These are phyloP conservation scores for Aegilops umbellulata DNA, from an alignment of 176 grass and related monocot species.

Conservation along the genomic window DNA sequence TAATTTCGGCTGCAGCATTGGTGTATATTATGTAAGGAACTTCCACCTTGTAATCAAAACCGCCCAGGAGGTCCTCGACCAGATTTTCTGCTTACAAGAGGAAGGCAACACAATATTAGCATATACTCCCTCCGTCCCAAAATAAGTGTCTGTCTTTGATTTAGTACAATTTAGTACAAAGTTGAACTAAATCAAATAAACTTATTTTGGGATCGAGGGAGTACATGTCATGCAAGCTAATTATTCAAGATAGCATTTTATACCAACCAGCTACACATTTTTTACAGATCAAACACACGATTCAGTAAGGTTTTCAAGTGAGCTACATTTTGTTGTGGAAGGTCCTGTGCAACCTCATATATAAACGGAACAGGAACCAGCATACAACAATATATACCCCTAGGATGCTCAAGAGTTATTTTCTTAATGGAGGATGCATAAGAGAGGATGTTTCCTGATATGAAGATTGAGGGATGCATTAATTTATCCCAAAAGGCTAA, in stretches of 20 bases:
- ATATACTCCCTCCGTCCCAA: neutral
- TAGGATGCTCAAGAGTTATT: neutral
- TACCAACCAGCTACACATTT: neutral
- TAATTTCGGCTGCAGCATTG: constrained; percentile 46
- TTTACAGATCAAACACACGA: neutral
- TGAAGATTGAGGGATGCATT: neutral
- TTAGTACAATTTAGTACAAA: too few species aligned
- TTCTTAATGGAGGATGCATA: neutral
- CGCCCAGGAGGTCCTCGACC: constrained; percentile 46
- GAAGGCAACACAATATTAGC: neutral
- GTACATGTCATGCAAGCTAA: neutral
- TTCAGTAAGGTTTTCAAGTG: neutral
- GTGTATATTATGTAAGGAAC: constrained; percentile 54
- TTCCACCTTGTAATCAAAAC: constrained; percentile 47
- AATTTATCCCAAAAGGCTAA: neutral
- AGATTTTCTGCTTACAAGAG: constrained; percentile 59
- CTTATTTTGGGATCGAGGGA: too few species aligned
- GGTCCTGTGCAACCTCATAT: neutral
- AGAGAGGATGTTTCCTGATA: neutral
- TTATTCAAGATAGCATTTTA: neutral
- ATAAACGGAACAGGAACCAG: neutral
- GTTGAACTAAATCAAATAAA: too few species aligned
- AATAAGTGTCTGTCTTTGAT: too few species aligned
- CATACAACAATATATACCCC: neutral
- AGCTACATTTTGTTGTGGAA: neutral